Base-by-base conservation (phyloP, 2,329 filamentous ascomycete genomes). In the Claviceps lovelessii region DNA sequence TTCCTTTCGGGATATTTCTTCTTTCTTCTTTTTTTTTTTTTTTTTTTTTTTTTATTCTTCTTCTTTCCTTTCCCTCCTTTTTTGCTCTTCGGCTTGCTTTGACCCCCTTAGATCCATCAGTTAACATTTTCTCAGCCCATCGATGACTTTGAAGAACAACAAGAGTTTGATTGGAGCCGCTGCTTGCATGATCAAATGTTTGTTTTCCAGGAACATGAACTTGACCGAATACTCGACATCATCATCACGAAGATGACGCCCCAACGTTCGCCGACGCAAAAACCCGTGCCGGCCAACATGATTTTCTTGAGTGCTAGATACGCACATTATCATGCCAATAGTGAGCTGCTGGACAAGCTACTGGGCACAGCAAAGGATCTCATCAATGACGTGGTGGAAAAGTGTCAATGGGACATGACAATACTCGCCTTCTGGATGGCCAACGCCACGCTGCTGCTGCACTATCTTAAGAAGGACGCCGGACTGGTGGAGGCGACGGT, bases 121-220 rank as follows among this genome's bases (percentile, higher is more conserved):
- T 61, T 68, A 62, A 70, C 61, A 55, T 19, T 49, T 15, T 19
- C 51, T 33, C 56, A 85, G 80, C 76, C 81, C 19, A 76, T 79
- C 17, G 89, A 91, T 57, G 90, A 96, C 54, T 79, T 90, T 23
- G 86, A 89, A 63, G 90, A 96, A 56, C 82, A 84, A 55, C 90
- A 94, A 64, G 93, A 97, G 59, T 98, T 98, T 64, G 86, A 96
- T 57, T 98, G 93, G 93, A 86, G 86, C 59, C 80, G 87, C 62
- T 98, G 93, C 69, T 76, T 95, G 51, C 89, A 96, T 66, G 93
- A 98, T 67, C 93, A 98, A 68, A 98, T 98, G 93, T 98, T 98
- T 67, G 93, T 98, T 42, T 98, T 98, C 67, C 93, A 98, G 68
- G 91, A 97, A 61, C 85, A 82, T 66, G 91, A 98, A 65, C 78